Conservation (phyloP, 345 rosid species). For the Murraya paniculata region DNA sequence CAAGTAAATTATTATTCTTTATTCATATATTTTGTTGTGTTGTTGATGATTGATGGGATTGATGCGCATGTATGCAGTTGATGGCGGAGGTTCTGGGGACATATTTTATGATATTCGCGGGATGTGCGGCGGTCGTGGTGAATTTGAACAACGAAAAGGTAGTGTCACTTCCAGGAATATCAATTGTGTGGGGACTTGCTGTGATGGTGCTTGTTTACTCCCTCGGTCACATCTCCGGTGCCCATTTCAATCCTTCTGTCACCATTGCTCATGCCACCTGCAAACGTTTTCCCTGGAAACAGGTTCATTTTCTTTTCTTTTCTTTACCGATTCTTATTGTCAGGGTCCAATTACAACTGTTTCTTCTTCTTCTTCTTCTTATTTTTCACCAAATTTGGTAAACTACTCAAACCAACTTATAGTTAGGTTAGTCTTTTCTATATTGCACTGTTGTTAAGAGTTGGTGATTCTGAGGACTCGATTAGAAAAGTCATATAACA, state of each 20-base stretch:
- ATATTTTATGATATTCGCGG: constrained; percentile 87
- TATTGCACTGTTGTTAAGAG: no score
- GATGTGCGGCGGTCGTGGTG: constrained; percentile 76
- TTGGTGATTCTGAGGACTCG: no score
- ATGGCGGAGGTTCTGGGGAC: constrained; percentile 82
- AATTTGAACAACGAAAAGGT: constrained; percentile 57
- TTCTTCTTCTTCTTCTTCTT: neutral
- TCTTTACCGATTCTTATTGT: no score
- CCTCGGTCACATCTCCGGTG: constrained; percentile 94
- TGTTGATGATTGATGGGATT: neutral
- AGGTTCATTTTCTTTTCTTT: constrained; percentile 29
- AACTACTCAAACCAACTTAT: constrained; percentile 1
- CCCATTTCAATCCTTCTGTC: constrained; percentile 95
- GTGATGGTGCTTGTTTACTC: constrained; percentile 85
- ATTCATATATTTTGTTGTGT: neutral
- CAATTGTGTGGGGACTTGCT: constrained; percentile 85
- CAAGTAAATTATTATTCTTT: neutral
- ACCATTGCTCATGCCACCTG: constrained; percentile 86
- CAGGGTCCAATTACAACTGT: no score
- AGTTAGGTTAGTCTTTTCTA: no score
- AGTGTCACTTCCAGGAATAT: constrained; percentile 70
- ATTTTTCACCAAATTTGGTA: constrained; percentile 7
- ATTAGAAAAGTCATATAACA: no score
- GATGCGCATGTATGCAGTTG: constrained; percentile 34
- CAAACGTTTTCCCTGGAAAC: constrained; percentile 79